Conservation (phyloP, 495 filamentous ascomycete genomes). For the Chaetomidium leptoderma region DNA sequence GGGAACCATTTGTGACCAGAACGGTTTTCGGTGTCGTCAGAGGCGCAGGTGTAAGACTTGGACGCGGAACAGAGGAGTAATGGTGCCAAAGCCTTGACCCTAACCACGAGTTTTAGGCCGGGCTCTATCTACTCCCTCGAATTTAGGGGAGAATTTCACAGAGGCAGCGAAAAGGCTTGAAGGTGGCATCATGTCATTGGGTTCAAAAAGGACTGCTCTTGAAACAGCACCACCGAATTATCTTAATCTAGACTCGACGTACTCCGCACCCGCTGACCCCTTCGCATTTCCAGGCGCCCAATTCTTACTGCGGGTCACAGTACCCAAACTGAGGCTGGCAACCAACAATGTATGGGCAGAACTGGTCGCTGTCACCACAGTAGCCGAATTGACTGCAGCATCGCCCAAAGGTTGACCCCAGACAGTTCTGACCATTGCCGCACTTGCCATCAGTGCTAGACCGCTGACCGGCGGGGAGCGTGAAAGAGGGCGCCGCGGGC, state of each 20-base stretch:
- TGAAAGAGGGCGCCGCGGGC: constrained; percentile 9
- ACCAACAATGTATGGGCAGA: constrained; percentile 37
- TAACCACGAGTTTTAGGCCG: no score
- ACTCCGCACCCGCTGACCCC: background rate
- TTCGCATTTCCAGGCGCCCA: background rate
- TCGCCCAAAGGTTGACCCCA: constrained; percentile 25
- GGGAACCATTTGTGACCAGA: no score
- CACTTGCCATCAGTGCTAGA: constrained; percentile 30
- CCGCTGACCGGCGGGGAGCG: constrained; percentile 22
- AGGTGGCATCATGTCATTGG: background rate
- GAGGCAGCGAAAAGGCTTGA: no score
- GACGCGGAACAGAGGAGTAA: no score
- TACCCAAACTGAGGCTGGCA: constrained; percentile 34
- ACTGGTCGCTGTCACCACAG: constrained; percentile 44
- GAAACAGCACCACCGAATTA: background rate
- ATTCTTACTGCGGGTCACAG: constrained; percentile 25
- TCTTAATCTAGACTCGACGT: background rate
- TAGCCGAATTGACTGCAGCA: constrained; percentile 41
- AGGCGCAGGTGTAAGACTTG: no score
- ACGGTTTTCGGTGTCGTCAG: no score
- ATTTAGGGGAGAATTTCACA: no score
- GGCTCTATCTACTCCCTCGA: no score
- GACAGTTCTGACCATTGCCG: constrained; percentile 27
- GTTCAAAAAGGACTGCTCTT: background rate
- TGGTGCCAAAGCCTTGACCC: no score